These are phyloP conservation scores for Talaromyces adpressus DNA, from an alignment of 495 filamentous ascomycete genomes.

Conservation along the genomic window DNA sequence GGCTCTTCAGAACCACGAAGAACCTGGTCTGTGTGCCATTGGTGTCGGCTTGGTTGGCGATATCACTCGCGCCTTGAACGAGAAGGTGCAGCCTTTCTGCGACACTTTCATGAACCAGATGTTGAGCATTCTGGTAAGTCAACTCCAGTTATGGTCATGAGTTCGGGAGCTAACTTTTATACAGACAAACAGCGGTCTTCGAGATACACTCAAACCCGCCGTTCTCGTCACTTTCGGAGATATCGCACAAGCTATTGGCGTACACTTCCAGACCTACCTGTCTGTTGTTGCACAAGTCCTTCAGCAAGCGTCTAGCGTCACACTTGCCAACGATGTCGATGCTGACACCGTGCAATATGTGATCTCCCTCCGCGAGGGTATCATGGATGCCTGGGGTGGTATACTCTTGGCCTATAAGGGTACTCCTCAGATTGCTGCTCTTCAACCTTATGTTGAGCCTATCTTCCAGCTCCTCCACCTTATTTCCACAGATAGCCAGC, in stretches of 20 bases:
- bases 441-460: slow-evolving; percentile 72
- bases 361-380: slow-evolving; percentile 87
- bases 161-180: not conserved
- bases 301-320: slow-evolving; percentile 82
- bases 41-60: slow-evolving; percentile 96
- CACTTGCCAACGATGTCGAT: slow-evolving; percentile 57
- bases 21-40: slow-evolving; percentile 89
- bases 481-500: slow-evolving; percentile 72
- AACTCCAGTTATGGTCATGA: not conserved
- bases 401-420: slow-evolving; percentile 88
- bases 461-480: slow-evolving; percentile 86
- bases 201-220: slow-evolving; percentile 96
- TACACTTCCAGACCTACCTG: slow-evolving; percentile 87
- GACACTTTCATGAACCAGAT: slow-evolving; percentile 97
- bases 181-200: slow-evolving; percentile 34
- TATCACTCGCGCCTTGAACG: slow-evolving; percentile 83
- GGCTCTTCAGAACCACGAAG: slow-evolving; percentile 90
- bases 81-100: slow-evolving; percentile 86
- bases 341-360: slow-evolving; percentile 96
- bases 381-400: slow-evolving; percentile 98
- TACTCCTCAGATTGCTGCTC: slow-evolving; percentile 49
- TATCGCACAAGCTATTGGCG: slow-evolving; percentile 91
- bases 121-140: slow-evolving; percentile 76
- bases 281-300: slow-evolving; percentile 87
- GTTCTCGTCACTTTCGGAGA: slow-evolving; percentile 98